Conservation (phyloP, 768 basidiomycete species). For the Termitomyces sp. region DNA sequence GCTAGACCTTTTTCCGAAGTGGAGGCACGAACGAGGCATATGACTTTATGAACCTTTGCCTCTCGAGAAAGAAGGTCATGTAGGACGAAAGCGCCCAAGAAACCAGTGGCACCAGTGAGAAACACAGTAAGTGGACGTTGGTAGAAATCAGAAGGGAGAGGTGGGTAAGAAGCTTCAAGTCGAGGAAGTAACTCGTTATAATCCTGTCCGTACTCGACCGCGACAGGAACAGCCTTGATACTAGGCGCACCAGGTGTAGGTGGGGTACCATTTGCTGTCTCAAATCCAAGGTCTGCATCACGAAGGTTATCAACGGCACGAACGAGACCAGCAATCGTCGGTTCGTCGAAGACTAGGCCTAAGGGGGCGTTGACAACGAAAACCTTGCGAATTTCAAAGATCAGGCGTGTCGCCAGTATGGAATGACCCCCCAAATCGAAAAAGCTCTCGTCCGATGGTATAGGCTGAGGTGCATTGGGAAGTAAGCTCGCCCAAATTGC, state of each 20-base stretch:
- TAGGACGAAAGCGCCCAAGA: conserved; percentile 91
- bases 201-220: conserved; percentile 77
- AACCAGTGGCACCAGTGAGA: conserved; percentile 96
- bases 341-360: conserved; percentile 86
- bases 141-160: conserved; percentile 52
- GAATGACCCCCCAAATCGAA: conserved; percentile 99
- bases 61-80: conserved; percentile 64
- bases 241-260: conserved; percentile 7
- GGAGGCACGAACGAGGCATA: conserved; percentile 85
- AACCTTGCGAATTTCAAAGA: conserved; percentile 91
- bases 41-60: conserved; percentile 72
- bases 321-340: conserved; percentile 78
- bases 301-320: conserved; percentile 68
- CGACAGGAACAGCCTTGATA: conserved; percentile 18
- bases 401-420: conserved; percentile 93
- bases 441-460: conserved; percentile 91
- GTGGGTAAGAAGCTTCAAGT: conserved; percentile 56
- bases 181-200: conserved; percentile 53
- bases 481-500: conserved; percentile 83
- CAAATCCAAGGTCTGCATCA: conserved; percentile 70
- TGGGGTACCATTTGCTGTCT: conserved; percentile 1
- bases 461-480: conserved; percentile 67
- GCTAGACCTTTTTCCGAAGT: conserved; percentile 53
- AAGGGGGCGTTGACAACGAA: conserved; percentile 91
- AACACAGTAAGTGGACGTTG: conserved; percentile 68